phyloP scores from a whole-genome alignment of 768 basidiomycete species.

The Tulasnella sp. region DNA sequence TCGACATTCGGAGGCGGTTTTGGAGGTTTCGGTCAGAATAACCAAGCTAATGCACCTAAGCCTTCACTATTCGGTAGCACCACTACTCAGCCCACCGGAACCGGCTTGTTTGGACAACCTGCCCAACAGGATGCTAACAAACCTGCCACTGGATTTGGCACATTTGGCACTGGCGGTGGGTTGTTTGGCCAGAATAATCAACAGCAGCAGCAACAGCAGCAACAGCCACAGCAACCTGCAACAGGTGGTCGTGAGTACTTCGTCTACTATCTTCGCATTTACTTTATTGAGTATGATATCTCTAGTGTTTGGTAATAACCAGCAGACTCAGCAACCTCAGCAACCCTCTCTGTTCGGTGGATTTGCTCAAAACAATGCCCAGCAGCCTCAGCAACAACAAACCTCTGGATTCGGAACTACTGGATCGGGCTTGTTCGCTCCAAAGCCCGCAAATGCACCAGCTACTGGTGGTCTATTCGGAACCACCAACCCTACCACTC shows the following conservation, averaged over 20 bases:
- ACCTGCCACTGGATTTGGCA: slow-evolving; percentile 7
- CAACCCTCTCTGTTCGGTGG: slow-evolving; percentile 6
- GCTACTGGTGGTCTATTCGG: slow-evolving; percentile 24
- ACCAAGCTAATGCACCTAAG: background rate
- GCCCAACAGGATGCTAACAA: background rate
- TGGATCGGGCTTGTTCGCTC: slow-evolving; percentile 5
- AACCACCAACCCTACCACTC: slow-evolving; percentile 21
- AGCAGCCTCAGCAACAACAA: slow-evolving; percentile 7
- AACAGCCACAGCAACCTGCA: slow-evolving; percentile 3
- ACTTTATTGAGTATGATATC: background rate
- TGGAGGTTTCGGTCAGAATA: slow-evolving; percentile 4
- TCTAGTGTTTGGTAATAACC: slow-evolving; percentile 8
- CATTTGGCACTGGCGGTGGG: slow-evolving; percentile 9
- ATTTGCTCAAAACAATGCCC: slow-evolving; percentile 6
- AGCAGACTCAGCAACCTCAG: slow-evolving; percentile 2
- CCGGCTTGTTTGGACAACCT: slow-evolving; percentile 7
- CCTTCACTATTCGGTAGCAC: slow-evolving; percentile 4
- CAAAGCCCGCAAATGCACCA: slow-evolving; percentile 4
- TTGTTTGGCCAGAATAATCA: slow-evolving; percentile 10
- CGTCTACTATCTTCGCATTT: background rate
- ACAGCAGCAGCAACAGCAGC: slow-evolving; percentile 8
- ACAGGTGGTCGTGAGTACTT: slow-evolving; percentile 5
- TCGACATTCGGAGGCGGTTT: background rate
- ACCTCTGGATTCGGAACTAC: too few relatives aligned
- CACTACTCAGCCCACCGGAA: background rate